Base-by-base conservation (phyloP, 176 grass and related monocot species). In the Themeda triandra region DNA sequence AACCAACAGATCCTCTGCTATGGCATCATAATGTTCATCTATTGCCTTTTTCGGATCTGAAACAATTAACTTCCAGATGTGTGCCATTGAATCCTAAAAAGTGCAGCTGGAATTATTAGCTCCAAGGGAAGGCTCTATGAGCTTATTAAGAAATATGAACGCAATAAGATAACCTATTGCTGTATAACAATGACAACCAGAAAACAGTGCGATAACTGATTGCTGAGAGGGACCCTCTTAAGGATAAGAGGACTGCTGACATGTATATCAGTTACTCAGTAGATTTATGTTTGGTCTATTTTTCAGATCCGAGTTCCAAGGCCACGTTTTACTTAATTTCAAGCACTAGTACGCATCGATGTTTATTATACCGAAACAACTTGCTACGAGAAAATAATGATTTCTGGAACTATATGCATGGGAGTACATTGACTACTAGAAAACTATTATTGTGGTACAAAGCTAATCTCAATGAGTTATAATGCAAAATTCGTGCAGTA, bases 31-130 rank as follows among this genome's bases (percentile, higher is more conserved):
- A 85, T 95, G 88, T 79, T 95, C 96, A 90, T 98, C 96, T 66
- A 98, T 92, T 46, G 96, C 91, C 76, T 93, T 95, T 81, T 94
- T 98, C 6, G 96, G 85, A 90, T 98, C 96, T 71, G 85, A 76
- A 30, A 98, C 91, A 81, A 98, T 98, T 80, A 94, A 92, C 86
- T 98, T 98, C 96, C 96, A 98, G 80, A 98, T 98, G 65, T 98
- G 96, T 17, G 39, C 92, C 96, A 98, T 98, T 67, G 96, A 94
- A 98, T 98, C 96, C 96, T 98, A 85, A 77, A 84, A 87, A 23
- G 27, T 46, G 72, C 6, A 78, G 70, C 18, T 66, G 13, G 44
- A 82, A 82, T 36, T 79, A 40, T 67, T 73, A 90, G 58, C 79
- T 78, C 68, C 33, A 33, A 77, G 66, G 83, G 77, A 77, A 82